Percentiles rank a stretch among this genome's conserved stretches.
These are phyloP conservation scores for Penicillium cinerascens DNA, from an alignment of 495 filamentous ascomycete genomes.

Conservation along the genomic window DNA sequence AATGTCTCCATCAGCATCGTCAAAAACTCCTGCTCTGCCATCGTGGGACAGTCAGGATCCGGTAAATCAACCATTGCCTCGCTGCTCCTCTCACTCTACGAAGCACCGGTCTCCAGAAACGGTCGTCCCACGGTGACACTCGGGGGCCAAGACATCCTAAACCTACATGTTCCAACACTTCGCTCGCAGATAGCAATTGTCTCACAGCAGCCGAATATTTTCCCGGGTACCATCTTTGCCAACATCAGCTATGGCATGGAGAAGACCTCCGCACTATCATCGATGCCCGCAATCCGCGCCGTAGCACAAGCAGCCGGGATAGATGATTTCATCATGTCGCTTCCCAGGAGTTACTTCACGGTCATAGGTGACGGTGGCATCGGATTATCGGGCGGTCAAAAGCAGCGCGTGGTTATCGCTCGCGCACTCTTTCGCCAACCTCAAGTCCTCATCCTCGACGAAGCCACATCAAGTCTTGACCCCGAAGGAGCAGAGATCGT, in stretches of 20 bases:
- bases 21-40: conserved; percentile 60
- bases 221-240: conserved; percentile 63
- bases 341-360: conserved; percentile 72
- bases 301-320: conserved; percentile 71
- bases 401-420: conserved; percentile 78
- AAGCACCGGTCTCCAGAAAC: conserved; percentile 23
- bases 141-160: conserved; percentile 48
- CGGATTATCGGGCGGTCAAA: conserved; percentile 77
- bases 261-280: conserved; percentile 33
- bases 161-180: conserved; percentile 59
- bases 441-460: conserved; percentile 74
- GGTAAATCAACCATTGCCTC: conserved; percentile 87
- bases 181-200: conserved; percentile 71
- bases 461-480: conserved; percentile 83
- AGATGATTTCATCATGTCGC: conserved; percentile 72
- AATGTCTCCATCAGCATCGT: conserved; percentile 59
- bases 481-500: conserved; percentile 63
- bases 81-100: conserved; percentile 67
- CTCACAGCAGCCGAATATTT: conserved; percentile 73
- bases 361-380: conserved; percentile 73
- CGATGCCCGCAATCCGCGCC: conserved; percentile 38
- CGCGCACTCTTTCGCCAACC: conserved; percentile 71
- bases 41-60: conserved; percentile 79
- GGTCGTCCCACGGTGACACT: conserved; percentile 49
- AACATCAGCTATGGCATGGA: conserved; percentile 82